Percentiles rank a stretch among this genome's conserved stretches.
These are phyloP conservation scores for Clonostachys byssicola DNA, from an alignment of 2,329 filamentous ascomycete species.

Conservation along the genomic window DNA sequence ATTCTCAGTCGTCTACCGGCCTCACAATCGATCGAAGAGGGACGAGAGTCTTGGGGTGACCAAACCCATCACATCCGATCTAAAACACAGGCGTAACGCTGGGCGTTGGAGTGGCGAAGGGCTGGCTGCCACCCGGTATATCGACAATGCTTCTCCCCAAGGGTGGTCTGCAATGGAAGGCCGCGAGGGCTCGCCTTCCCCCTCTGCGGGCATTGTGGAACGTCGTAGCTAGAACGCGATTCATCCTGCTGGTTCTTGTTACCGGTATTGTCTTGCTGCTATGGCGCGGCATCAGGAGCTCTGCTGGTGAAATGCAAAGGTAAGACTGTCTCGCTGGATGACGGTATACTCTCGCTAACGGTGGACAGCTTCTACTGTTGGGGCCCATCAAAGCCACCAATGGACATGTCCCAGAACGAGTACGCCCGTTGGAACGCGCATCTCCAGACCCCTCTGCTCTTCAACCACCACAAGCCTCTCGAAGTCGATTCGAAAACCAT, in stretches of 20 bases:
- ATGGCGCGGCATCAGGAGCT: slow-evolving; percentile 81
- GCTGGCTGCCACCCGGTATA: too few species aligned
- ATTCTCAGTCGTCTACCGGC: too few species aligned
- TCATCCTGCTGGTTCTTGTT: slow-evolving; percentile 70
- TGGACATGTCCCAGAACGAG: slow-evolving; percentile 91
- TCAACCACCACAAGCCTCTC: slow-evolving; percentile 90
- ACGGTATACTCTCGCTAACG: background rate
- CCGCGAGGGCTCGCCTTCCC: slow-evolving; percentile 74
- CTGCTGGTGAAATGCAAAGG: slow-evolving; percentile 88
- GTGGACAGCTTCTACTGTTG: slow-evolving; percentile 88
- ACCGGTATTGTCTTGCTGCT: slow-evolving; percentile 70
- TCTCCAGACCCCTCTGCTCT: slow-evolving; percentile 86
- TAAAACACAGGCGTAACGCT: too few species aligned
- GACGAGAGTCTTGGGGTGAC: too few species aligned
- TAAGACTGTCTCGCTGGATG: slow-evolving; percentile 34
- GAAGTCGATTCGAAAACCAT: slow-evolving; percentile 80
- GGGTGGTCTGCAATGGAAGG: slow-evolving; percentile 89
- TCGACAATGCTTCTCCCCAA: slow-evolving; percentile 81
- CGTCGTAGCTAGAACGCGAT: slow-evolving; percentile 71
- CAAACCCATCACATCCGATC: too few species aligned
- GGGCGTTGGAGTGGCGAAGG: too few species aligned
- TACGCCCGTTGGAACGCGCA: slow-evolving; percentile 86
- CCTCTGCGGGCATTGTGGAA: slow-evolving; percentile 68
- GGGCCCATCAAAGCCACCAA: slow-evolving; percentile 90
- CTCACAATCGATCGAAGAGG: too few species aligned